Evolutionary conservation across 257 asterid species (phyloP), one percentile per base, ranked within the genome.

Genomic region (Nyctanthes arbortristis): DNA sequence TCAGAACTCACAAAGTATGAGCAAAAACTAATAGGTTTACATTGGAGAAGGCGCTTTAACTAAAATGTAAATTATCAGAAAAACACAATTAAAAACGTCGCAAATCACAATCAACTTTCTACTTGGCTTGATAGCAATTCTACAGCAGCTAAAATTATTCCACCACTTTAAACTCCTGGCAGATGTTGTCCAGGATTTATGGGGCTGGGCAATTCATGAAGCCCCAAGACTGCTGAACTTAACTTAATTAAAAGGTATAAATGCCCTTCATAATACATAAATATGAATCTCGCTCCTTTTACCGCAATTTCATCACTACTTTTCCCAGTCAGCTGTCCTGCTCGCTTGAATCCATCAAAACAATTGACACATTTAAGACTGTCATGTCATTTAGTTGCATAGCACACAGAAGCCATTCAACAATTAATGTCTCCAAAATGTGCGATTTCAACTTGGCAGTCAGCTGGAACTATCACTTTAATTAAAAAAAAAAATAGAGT

Each of bases 1-100:
- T 62, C 54, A 39, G 56, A 71, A 60, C 71, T 39, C 72, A 66
- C 45, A 63, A 58, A 63, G 76, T 16, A 54, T 60, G 56, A 65
- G 22, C 40, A 43, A 47, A 57, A 18, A 39, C 16, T 32, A 39
- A 58, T 70, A 65, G 63, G 43, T 64, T 77, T 49, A 24, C 22
- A 70, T 36, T 5, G 39, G 35, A 7, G 18, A 63, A 69, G 29
- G 14, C 64, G 70, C 69, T 52, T 52, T 59, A 32, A 40, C 22
- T 16, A 61, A 61, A 65, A 56, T 25, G 62, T 24, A 33, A 40
- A 30, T 40, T 16, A 1, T 36, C 24, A 27, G 31, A 66, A 18
- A 67, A 12, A 34, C 35, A 16, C 32, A 29, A 52, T 47, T 33
- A 33, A 32, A 54, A 25, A 6, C 10, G 24, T 22, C 7, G 45